Evolutionary conservation across 805 yeast genomes (phyloP).

Genomic region (Candida xiaguanensis): DNA sequence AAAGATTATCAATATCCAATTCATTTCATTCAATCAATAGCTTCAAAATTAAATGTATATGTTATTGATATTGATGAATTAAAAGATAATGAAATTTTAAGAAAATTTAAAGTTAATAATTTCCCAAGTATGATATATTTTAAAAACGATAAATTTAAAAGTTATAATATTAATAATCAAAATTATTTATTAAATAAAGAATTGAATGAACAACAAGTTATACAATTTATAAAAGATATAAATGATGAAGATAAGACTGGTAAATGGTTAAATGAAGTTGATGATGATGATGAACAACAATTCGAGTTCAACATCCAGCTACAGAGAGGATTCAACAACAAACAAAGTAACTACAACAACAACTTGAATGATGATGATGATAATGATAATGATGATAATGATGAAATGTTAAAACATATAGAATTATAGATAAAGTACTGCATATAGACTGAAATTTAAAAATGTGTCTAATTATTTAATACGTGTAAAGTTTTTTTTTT

Average conservation of each 20-base stretch:
- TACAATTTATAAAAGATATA: slow-evolving; percentile 6
- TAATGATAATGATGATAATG: slow-evolving; percentile 19
- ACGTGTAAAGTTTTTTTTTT: slow-evolving; percentile 2
- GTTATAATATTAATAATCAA: slow-evolving; percentile 21
- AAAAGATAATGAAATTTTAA: slow-evolving; percentile 17
- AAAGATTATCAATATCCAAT: slow-evolving; percentile 25
- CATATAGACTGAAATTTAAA: no score
- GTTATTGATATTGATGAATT: slow-evolving; percentile 22
- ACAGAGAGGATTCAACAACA: neutral
- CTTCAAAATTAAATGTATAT: slow-evolving; percentile 19
- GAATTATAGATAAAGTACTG: slow-evolving; percentile 8
- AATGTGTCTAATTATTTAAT: no score
- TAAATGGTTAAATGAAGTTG: slow-evolving; percentile 11
- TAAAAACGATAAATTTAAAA: slow-evolving; percentile 18
- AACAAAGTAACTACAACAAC: neutral
- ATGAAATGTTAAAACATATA: slow-evolving; percentile 8
- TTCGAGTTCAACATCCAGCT: neutral
- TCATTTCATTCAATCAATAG: slow-evolving; percentile 33
- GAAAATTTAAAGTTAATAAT: slow-evolving; percentile 25
- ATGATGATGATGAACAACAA: slow-evolving; percentile 1
- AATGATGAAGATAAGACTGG: no score
- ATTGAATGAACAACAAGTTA: slow-evolving; percentile 15
- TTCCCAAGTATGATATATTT: slow-evolving; percentile 30
- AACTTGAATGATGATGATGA: neutral
- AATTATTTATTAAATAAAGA: slow-evolving; percentile 13